phyloP scores from a whole-genome alignment of 1,284 basidiomycete genomes.

The Phylloporus sp. region DNA sequence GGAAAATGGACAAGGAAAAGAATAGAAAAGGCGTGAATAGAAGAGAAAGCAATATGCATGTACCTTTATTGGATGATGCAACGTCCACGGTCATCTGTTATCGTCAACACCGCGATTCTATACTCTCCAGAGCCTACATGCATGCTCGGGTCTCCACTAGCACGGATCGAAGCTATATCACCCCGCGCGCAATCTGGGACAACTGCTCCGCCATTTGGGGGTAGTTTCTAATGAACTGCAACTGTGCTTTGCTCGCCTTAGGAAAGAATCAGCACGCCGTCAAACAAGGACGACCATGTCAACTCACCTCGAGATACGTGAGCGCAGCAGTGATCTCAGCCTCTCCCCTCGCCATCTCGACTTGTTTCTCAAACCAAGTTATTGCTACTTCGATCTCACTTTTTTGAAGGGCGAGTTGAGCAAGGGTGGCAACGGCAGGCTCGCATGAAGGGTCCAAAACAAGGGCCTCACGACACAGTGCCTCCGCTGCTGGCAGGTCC shows the following conservation, averaged over 20 bases:
- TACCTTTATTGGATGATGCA: neutral
- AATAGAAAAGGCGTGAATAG: neutral
- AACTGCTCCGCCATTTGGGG: constrained; percentile 81
- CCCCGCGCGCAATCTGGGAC: constrained; percentile 57
- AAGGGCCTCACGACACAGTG: constrained; percentile 89
- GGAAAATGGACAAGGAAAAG: neutral
- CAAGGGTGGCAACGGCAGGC: constrained; percentile 94
- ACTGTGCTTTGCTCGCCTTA: constrained; percentile 83
- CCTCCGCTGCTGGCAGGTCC: constrained; percentile 84
- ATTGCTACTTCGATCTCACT: constrained; percentile 89
- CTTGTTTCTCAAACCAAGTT: constrained; percentile 86
- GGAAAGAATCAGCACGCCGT: constrained; percentile 13
- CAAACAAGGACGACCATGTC: constrained; percentile 7
- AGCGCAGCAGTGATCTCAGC: constrained; percentile 89
- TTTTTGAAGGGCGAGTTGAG: constrained; percentile 93
- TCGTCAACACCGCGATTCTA: constrained; percentile 17
- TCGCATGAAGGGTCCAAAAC: constrained; percentile 93
- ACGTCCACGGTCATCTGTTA: constrained; percentile 10
- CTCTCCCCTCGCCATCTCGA: constrained; percentile 90
- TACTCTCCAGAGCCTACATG: constrained; percentile 26
- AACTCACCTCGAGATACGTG: constrained; percentile 81
- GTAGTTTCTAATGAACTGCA: constrained; percentile 83
- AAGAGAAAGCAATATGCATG: constrained; percentile 8
- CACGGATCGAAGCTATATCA: constrained; percentile 35
- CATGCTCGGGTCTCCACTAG: constrained; percentile 12